Evolutionary conservation across 495 filamentous ascomycete genomes (phyloP).

Genomic region (Neurospora terricola): DNA sequence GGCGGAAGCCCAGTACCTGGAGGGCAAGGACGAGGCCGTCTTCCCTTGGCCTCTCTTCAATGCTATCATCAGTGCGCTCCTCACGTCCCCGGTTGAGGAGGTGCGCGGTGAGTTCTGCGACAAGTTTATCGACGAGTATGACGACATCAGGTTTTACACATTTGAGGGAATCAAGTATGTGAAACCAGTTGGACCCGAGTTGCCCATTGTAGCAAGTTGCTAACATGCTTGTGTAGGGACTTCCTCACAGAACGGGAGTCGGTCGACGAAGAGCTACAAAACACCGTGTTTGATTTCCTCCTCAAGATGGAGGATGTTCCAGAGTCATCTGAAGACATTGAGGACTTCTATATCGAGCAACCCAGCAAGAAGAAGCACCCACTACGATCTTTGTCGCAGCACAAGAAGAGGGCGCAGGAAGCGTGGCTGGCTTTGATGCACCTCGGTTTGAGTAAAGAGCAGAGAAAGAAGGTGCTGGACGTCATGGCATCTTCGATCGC

Average conservation of each 20-base stretch:
- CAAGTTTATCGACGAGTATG: slow-evolving; percentile 66
- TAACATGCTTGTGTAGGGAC: slow-evolving; percentile 13
- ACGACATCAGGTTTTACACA: slow-evolving; percentile 78
- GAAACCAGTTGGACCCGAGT: neutral
- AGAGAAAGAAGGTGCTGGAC: slow-evolving; percentile 68
- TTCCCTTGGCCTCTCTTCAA: slow-evolving; percentile 57
- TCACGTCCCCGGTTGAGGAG: slow-evolving; percentile 47
- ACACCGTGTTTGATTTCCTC: slow-evolving; percentile 52
- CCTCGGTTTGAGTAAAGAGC: slow-evolving; percentile 52
- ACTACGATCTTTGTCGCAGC: slow-evolving; percentile 44
- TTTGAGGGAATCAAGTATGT: slow-evolving; percentile 60
- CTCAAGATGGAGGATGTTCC: slow-evolving; percentile 55
- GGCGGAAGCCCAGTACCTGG: slow-evolving; percentile 55
- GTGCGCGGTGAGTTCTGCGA: slow-evolving; percentile 60
- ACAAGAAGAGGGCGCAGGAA: slow-evolving; percentile 68
- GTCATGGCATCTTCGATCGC: slow-evolving; percentile 66
- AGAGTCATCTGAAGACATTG: slow-evolving; percentile 49
- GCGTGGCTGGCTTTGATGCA: slow-evolving; percentile 74
- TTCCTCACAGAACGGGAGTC: slow-evolving; percentile 30
- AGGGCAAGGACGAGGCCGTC: slow-evolving; percentile 47
- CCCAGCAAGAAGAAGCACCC: slow-evolving; percentile 44
- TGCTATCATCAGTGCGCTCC: slow-evolving; percentile 49
- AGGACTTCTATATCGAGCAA: slow-evolving; percentile 50
- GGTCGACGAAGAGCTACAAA: slow-evolving; percentile 32
- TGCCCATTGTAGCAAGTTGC: slow-evolving; percentile 6